A percentile compares a stretch with the other conserved stretches of the same genome.
These are phyloP conservation scores for Kwoniella newhampshirensis DNA, from an alignment of 768 basidiomycete species.

Conservation along the genomic window DNA sequence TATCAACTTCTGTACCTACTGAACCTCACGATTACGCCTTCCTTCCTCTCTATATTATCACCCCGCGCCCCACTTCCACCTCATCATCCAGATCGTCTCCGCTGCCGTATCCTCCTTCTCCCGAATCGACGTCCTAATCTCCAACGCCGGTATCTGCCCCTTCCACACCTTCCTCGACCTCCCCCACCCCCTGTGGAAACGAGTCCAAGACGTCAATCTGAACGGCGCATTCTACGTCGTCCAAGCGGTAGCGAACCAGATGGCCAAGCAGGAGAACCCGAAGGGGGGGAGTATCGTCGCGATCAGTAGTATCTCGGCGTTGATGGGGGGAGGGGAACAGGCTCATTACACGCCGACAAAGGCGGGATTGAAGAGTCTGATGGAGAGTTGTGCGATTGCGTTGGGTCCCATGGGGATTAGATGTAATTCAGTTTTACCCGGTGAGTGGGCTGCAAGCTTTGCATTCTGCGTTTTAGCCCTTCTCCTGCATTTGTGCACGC, in stretches of 20 bases:
- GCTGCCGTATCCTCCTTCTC: constrained; percentile 64
- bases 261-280: constrained; percentile 63
- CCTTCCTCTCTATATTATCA: neutral
- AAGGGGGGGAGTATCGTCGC: constrained; percentile 70
- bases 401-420: constrained; percentile 74
- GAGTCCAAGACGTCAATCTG: constrained; percentile 69
- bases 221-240: constrained; percentile 68
- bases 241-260: constrained; percentile 69
- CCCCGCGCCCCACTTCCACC: constrained; percentile 5
- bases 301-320: constrained; percentile 74
- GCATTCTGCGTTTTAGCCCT: neutral
- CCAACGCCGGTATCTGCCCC: constrained; percentile 70
- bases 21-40: neutral
- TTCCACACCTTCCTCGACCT: constrained; percentile 73
- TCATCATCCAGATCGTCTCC: constrained; percentile 60
- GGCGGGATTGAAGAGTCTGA: constrained; percentile 71
- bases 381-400: constrained; percentile 76
- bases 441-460: constrained; percentile 24
- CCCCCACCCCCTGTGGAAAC: constrained; percentile 65
- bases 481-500: neutral
- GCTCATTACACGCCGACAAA: constrained; percentile 80
- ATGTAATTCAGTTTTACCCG: constrained; percentile 60
- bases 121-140: constrained; percentile 64
- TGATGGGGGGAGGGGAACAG: constrained; percentile 73
- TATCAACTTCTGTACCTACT: neutral